Conservation (phyloP, 768 basidiomycete genomes). For the Symmetrospora coprosmae region DNA sequence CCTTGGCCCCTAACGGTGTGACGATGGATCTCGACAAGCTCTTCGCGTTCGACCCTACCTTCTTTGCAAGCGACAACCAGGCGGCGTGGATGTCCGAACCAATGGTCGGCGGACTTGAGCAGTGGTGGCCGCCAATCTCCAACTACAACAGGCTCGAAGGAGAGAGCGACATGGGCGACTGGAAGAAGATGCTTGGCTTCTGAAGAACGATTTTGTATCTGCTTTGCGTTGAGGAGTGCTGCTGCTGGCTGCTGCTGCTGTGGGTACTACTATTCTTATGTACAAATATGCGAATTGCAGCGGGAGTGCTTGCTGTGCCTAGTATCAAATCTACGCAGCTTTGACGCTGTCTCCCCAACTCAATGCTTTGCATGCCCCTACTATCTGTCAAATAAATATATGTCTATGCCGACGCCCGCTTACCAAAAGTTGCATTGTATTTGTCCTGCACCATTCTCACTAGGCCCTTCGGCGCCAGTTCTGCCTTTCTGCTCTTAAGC, state of each 20-base stretch:
- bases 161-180: conserved; percentile 13
- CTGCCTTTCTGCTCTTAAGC: too few relatives aligned
- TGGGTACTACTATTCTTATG: not conserved
- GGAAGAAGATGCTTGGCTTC: conserved; percentile 16
- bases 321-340: too few relatives aligned
- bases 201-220: not conserved
- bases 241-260: not conserved
- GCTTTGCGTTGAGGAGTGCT: not conserved
- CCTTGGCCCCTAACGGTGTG: too few relatives aligned
- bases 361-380: too few relatives aligned
- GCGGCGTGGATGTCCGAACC: conserved; percentile 7
- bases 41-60: conserved; percentile 5
- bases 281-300: too few relatives aligned
- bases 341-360: too few relatives aligned
- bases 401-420: too few relatives aligned
- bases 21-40: conserved; percentile 2
- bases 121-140: conserved; percentile 9
- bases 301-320: too few relatives aligned
- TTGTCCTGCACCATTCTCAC: too few relatives aligned
- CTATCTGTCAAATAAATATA: too few relatives aligned
- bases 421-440: too few relatives aligned
- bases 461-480: too few relatives aligned
- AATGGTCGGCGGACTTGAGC: not conserved
- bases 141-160: conserved; percentile 1
- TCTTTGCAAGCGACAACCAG: not conserved